These are phyloP conservation scores for Paragyromitra xinjiangensis DNA, from an alignment of 495 filamentous ascomycete genomes.

Conservation along the genomic window DNA sequence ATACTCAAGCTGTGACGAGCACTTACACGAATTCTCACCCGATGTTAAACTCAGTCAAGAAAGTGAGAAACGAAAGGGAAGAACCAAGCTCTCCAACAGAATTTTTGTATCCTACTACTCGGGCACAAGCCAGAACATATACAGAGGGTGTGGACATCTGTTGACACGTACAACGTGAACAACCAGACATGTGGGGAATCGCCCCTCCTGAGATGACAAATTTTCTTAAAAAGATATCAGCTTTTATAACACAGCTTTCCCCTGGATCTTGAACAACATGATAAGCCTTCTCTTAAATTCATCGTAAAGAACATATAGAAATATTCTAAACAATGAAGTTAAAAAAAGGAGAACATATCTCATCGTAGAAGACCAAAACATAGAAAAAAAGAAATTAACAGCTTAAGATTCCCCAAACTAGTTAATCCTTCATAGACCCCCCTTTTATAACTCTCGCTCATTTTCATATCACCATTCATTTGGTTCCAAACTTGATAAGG, in stretches of 20 bases:
- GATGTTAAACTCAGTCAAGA: background rate
- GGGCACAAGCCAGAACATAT: conserved; percentile 8
- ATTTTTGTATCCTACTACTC: conserved; percentile 31
- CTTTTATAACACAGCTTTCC: conserved; percentile 22
- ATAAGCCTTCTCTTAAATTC: conserved; percentile 40
- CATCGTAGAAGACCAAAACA: conserved; percentile 45
- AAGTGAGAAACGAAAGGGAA: background rate
- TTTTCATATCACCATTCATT: conserved; percentile 17
- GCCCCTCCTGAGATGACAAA: background rate
- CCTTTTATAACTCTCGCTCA: conserved; percentile 3
- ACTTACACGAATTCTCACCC: background rate
- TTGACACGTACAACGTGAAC: conserved; percentile 15
- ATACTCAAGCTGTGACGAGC: background rate
- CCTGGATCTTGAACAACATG: conserved; percentile 41
- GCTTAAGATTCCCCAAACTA: background rate
- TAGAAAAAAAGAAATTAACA: conserved; percentile 43
- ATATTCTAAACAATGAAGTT: conserved; percentile 50
- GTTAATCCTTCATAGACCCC: background rate
- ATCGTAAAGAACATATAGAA: conserved; percentile 43
- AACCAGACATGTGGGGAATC: conserved; percentile 30
- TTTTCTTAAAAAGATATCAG: conserved; percentile 26
- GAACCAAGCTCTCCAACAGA: background rate
- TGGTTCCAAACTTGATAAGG: conserved; percentile 17
- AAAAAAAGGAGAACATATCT: conserved; percentile 41
- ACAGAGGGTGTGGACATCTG: background rate